Base-by-base conservation (phyloP, 2,329 filamentous ascomycete genomes). In the Xylaria sp. region DNA sequence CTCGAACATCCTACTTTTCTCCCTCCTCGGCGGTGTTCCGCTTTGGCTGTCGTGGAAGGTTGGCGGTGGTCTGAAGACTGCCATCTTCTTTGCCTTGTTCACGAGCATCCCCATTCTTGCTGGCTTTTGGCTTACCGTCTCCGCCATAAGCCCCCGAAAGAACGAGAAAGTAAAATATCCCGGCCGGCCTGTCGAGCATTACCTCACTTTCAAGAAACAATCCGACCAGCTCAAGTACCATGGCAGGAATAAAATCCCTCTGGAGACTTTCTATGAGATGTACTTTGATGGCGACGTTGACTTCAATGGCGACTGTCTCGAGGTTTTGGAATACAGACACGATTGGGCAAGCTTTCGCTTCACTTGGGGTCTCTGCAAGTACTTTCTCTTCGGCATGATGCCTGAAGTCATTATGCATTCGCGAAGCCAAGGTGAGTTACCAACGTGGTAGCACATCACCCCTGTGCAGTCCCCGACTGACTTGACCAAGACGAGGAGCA, bases 341-440 rank as follows among this genome's bases (percentile, higher is more conserved):
- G 94, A 99, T 74, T 97, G 94, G 94, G 91, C 91, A 64, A 94
- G 84, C 80, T 97, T 96, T 81, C 84, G 86, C 69, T 96, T 97
- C 77, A 97, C 93, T 60, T 75, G 89, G 68, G 82, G 86, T 68
- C 80, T 97, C 63, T 92, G 92, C 82, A 90, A 89, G 78, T 92
- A 87, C 78, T 92, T 97, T 76, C 78, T 97, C 66, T 87, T 90
- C 58, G 87, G 86, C 72, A 91, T 96, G 79, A 86, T 95, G 61
- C 91, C 91, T 43, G 93, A 97, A 74, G 84, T 96, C 60, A 88
- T 97, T 67, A 87, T 96, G 82, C 93, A 97, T 80, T 92, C 90
- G 66, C 86, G 91, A 54, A 92, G 90, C 54, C 92, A 97, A 78
- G 88, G 88, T 88, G 76, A 61, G 77, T 54, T 55, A 41, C 21